phyloP scores from a whole-genome alignment of 257 asterid genomes.

The Striga asiatica region DNA sequence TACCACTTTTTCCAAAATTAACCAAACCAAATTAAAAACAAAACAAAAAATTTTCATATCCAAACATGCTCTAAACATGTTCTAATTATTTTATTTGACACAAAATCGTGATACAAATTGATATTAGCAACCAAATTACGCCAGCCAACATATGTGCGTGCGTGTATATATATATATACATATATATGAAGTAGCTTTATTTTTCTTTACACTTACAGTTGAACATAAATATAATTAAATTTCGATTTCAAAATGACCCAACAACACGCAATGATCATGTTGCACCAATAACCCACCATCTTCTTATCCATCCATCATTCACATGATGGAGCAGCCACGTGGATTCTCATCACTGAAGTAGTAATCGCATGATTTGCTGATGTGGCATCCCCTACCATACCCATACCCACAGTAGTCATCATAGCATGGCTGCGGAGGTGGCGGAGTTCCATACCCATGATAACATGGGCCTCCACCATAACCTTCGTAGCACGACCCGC shows the following conservation, averaged over 20 bases:
- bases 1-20: too few relatives aligned
- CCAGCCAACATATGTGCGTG: not conserved
- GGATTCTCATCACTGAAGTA: slow-evolving; percentile 48
- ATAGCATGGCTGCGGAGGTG: slow-evolving; percentile 34
- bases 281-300: too few relatives aligned
- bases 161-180: not conserved
- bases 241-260: too few relatives aligned
- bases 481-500: slow-evolving; percentile 34
- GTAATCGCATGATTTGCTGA: slow-evolving; percentile 28
- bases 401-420: slow-evolving; percentile 18
- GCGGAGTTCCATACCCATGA: slow-evolving; percentile 32
- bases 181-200: not conserved
- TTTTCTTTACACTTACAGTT: not conserved
- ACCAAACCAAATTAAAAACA: too few relatives aligned
- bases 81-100: too few relatives aligned
- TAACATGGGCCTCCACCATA: slow-evolving; percentile 45
- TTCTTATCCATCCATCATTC: too few relatives aligned
- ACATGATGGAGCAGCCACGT: slow-evolving; percentile 45
- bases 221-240: too few relatives aligned
- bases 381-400: slow-evolving; percentile 21
- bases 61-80: too few relatives aligned
- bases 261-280: not conserved
- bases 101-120: too few relatives aligned
- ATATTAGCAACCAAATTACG: too few relatives aligned
- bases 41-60: too few relatives aligned